Percentiles rank a stretch among this genome's conserved stretches.
Conservation (phyloP, 306 rosid species). For the Quercus variabilis region DNA sequence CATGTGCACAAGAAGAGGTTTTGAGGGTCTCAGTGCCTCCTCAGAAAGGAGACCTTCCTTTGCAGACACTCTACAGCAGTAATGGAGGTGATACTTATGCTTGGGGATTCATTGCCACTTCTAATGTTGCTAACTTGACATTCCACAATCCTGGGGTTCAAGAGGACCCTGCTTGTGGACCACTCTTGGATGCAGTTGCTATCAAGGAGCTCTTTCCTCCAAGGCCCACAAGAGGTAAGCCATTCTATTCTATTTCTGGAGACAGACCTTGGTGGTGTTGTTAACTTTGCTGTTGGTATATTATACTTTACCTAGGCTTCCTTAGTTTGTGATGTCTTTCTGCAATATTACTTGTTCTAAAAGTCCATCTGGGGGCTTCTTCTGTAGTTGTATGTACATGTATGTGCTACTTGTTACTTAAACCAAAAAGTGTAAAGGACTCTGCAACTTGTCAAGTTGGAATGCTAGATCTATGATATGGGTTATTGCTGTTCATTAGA, state of each 20-base stretch:
- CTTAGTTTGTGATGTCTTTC: neutral
- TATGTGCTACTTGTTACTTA: neutral
- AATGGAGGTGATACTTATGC: slow-evolving; percentile 85
- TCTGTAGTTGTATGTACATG: neutral
- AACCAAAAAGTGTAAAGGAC: too few relatives aligned
- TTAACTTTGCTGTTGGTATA: neutral
- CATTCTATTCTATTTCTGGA: neutral
- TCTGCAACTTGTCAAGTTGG: neutral
- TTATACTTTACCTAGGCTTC: too few relatives aligned
- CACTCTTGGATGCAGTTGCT: slow-evolving; percentile 90
- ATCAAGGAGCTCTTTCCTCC: slow-evolving; percentile 74
- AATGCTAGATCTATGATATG: neutral
- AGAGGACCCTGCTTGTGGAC: slow-evolving; percentile 91
- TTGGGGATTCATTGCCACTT: slow-evolving; percentile 61
- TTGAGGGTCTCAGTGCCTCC: slow-evolving; percentile 71
- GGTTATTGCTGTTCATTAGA: neutral
- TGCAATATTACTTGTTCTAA: neutral
- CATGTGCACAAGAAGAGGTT: slow-evolving; percentile 95
- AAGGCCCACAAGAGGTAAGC: slow-evolving; percentile 67
- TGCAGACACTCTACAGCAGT: slow-evolving; percentile 79
- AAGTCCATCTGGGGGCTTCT: neutral
- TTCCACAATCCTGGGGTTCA: slow-evolving; percentile 94
- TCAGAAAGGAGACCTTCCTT: slow-evolving; percentile 76
- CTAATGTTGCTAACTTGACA: slow-evolving; percentile 46
- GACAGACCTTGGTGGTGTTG: neutral